Conservation (phyloP, 2,329 filamentous ascomycete species). For the Sphaerulina vaccinii region DNA sequence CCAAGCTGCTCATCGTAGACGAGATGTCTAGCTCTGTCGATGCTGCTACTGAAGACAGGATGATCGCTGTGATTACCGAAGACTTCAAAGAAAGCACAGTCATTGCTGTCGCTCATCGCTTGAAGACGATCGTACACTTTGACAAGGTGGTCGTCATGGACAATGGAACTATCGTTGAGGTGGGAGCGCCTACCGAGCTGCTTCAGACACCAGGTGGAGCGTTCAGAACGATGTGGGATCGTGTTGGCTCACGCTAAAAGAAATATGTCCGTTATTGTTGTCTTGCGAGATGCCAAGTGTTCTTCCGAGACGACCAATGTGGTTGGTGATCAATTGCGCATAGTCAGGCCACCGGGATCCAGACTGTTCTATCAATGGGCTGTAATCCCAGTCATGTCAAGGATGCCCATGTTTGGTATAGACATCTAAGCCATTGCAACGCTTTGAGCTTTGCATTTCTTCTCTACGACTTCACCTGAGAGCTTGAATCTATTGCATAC, state of each 20-base stretch:
- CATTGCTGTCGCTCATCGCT: constrained; percentile 56
- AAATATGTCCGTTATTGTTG: too few species aligned
- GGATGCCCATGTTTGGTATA: constrained; percentile 4
- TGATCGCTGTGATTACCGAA: constrained; percentile 51
- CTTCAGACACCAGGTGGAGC: constrained; percentile 11
- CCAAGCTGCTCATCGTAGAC: constrained; percentile 44
- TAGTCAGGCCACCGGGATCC: neutral
- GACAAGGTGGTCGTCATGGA: constrained; percentile 55
- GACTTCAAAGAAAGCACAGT: constrained; percentile 59
- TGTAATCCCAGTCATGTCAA: constrained; percentile 1
- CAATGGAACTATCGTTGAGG: constrained; percentile 49
- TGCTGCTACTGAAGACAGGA: constrained; percentile 55
- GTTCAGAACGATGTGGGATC: constrained; percentile 12
- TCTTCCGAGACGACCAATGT: neutral
- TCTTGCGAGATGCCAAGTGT: neutral
- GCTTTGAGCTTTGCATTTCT: neutral
- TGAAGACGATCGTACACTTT: constrained; percentile 56
- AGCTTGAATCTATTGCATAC: neutral
- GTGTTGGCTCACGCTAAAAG: neutral
- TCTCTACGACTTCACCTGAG: too few species aligned
- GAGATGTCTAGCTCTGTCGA: constrained; percentile 51
- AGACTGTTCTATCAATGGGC: constrained; percentile 6
- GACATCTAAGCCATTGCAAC: neutral
- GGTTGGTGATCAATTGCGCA: neutral
- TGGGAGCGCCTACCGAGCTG: constrained; percentile 28